Percentiles rank a stretch among this genome's conserved stretches.
These are phyloP conservation scores for Gonium pectorale DNA, from an alignment of 139 green algal genomes.

Conservation along the genomic window DNA sequence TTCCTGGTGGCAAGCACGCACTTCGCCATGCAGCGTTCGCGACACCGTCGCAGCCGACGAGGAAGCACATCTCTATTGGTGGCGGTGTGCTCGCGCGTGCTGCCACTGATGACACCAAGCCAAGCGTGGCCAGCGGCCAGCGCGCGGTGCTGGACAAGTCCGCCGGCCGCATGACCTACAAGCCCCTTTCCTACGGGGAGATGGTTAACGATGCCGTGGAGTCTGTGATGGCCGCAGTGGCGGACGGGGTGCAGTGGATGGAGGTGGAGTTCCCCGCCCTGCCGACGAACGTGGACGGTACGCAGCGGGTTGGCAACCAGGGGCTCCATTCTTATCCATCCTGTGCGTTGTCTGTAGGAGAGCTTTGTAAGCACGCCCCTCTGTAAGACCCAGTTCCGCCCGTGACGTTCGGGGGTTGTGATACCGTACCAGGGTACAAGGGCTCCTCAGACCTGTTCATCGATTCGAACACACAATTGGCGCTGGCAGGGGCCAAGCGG, in stretches of 20 bases:
- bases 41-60: too few relatives aligned
- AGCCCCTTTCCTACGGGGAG: constrained; percentile 77
- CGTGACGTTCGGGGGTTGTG: too few relatives aligned
- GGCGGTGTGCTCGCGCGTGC: not conserved
- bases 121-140: not conserved
- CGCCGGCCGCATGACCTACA: constrained; percentile 77
- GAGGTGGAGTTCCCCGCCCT: constrained; percentile 94
- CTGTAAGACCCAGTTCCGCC: too few relatives aligned
- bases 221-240: constrained; percentile 70
- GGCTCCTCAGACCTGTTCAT: constrained; percentile 90
- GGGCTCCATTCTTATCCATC: too few relatives aligned
- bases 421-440: constrained; percentile 86
- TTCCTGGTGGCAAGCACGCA: too few relatives aligned
- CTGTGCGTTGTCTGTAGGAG: too few relatives aligned
- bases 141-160: not conserved
- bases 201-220: constrained; percentile 80
- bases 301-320: too few relatives aligned
- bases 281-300: constrained; percentile 75
- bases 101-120: not conserved
- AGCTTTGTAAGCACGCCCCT: too few relatives aligned
- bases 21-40: too few relatives aligned
- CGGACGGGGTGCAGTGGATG: constrained; percentile 71
- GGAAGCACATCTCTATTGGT: too few relatives aligned
- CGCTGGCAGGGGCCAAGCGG: constrained; percentile 75
- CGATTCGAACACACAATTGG: constrained; percentile 91